Conservation (phyloP, 2,329 filamentous ascomycete species). For the Daldinia sp. region DNA sequence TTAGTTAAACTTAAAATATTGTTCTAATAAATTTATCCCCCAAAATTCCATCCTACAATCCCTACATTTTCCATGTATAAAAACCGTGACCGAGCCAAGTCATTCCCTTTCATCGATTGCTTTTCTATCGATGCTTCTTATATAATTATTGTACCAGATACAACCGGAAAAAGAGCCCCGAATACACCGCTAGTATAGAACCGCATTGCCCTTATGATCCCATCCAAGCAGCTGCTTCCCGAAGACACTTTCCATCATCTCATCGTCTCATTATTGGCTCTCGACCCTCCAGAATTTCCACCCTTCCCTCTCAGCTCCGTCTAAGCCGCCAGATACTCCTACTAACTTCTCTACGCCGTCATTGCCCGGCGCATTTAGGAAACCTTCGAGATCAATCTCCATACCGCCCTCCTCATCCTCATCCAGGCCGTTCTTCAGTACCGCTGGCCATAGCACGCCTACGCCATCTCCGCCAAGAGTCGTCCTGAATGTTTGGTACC, state of each 20-base stretch:
- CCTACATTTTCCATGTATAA: not conserved
- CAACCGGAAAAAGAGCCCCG: constrained; percentile 7
- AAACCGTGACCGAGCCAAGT: constrained; percentile 2
- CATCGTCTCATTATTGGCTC: constrained; percentile 50
- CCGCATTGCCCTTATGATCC: not conserved
- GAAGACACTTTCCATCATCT: not conserved
- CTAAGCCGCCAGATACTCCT: constrained; percentile 74
- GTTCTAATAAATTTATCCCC: constrained; percentile 1
- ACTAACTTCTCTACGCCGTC: constrained; percentile 90
- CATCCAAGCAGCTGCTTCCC: not conserved
- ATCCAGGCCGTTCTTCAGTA: constrained; percentile 85
- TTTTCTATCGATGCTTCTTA: constrained; percentile 15
- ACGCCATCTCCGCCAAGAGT: constrained; percentile 94
- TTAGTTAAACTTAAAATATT: constrained; percentile 6
- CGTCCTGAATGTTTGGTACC: constrained; percentile 87
- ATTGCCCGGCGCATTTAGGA: constrained; percentile 84
- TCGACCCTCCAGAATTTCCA: constrained; percentile 89
- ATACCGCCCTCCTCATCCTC: constrained; percentile 84
- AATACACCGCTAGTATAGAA: constrained; percentile 4
- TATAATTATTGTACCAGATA: constrained; percentile 17
- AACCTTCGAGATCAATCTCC: constrained; percentile 88
- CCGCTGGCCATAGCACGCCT: constrained; percentile 92
- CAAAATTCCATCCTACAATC: constrained; percentile 1
- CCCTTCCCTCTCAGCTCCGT: constrained; percentile 74
- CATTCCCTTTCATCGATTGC: constrained; percentile 8